phyloP scores from a whole-genome alignment of 1,139 yeast genomes.

The Yamadazyma dendronema region DNA sequence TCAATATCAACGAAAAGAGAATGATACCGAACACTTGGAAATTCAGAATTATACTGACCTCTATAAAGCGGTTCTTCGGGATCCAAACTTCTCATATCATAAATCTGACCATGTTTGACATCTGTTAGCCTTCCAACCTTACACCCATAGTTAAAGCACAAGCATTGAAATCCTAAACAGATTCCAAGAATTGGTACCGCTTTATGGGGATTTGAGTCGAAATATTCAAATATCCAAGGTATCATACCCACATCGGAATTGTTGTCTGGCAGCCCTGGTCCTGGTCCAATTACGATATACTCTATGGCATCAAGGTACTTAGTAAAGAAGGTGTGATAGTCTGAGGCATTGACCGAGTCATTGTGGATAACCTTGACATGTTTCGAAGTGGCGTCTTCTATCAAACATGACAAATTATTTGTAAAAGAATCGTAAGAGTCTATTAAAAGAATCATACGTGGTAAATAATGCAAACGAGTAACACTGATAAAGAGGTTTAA shows the following conservation, averaged over 20 bases:
- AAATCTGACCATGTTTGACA: slow-evolving; percentile 87
- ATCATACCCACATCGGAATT: slow-evolving; percentile 73
- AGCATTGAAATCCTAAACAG: slow-evolving; percentile 88
- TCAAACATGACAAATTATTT: slow-evolving; percentile 67
- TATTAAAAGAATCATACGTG: slow-evolving; percentile 59
- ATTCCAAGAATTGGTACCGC: slow-evolving; percentile 80
- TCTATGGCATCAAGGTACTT: slow-evolving; percentile 52
- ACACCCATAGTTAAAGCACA: slow-evolving; percentile 69
- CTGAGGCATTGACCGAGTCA: slow-evolving; percentile 50
- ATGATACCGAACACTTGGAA: slow-evolving; percentile 80
- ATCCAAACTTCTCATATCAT: slow-evolving; percentile 40
- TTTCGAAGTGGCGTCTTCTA: slow-evolving; percentile 54
- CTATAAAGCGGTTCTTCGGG: slow-evolving; percentile 29
- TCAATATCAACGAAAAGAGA: slow-evolving; percentile 60
- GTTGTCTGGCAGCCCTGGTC: slow-evolving; percentile 86
- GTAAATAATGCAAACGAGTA: not conserved
- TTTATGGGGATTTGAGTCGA: slow-evolving; percentile 15
- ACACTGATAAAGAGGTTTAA: not conserved
- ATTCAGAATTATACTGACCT: slow-evolving; percentile 32
- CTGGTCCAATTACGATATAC: slow-evolving; percentile 89
- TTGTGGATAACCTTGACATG: slow-evolving; percentile 72
- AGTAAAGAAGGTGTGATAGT: slow-evolving; percentile 36
- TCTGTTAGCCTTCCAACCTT: slow-evolving; percentile 49
- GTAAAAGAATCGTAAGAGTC: slow-evolving; percentile 97
- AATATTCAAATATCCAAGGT: slow-evolving; percentile 45